phyloP scores from a whole-genome alignment of 1,139 yeast genomes.

The Tardiomyces blankii region DNA sequence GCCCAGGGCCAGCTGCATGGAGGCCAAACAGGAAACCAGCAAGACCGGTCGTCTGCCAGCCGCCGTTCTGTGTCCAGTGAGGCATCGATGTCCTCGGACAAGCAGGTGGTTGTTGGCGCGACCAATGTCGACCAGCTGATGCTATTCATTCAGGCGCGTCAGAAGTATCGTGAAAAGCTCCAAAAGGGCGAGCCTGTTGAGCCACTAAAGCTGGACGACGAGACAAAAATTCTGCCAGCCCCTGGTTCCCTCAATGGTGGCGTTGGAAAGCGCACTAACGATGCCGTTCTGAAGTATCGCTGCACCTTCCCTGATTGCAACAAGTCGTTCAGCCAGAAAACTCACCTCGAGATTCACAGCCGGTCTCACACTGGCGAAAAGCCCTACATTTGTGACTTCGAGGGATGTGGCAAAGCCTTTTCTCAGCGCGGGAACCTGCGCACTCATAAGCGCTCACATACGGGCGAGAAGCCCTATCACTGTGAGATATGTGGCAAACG shows the following conservation, averaged over 20 bases:
- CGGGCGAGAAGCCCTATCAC: conserved; percentile 96
- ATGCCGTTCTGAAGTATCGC: conserved; percentile 34
- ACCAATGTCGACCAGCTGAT: conserved; percentile 83
- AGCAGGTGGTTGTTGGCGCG: conserved; percentile 62
- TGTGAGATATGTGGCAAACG: conserved; percentile 96
- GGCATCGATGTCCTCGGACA: not conserved
- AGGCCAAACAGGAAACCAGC: not conserved
- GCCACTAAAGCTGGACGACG: conserved; percentile 19
- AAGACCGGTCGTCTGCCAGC: not conserved
- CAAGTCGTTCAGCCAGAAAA: conserved; percentile 83
- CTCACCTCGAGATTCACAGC: conserved; percentile 79
- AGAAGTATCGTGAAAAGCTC: conserved; percentile 42
- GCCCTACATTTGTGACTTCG: conserved; percentile 56
- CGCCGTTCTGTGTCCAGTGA: too few species aligned
- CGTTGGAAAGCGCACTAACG: conserved; percentile 52
- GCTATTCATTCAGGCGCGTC: conserved; percentile 82
- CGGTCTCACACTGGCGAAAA: conserved; percentile 72
- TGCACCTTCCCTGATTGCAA: conserved; percentile 56
- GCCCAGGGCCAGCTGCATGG: not conserved
- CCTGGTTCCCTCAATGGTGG: conserved; percentile 70
- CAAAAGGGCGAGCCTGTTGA: conserved; percentile 16
- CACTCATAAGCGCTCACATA: conserved; percentile 79
- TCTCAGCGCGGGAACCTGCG: conserved; percentile 90
- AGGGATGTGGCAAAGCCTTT: conserved; percentile 54
- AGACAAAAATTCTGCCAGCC: conserved; percentile 41